phyloP scores from a whole-genome alignment of 495 filamentous ascomycete genomes.

The Annulohypoxylon maeteangense region DNA sequence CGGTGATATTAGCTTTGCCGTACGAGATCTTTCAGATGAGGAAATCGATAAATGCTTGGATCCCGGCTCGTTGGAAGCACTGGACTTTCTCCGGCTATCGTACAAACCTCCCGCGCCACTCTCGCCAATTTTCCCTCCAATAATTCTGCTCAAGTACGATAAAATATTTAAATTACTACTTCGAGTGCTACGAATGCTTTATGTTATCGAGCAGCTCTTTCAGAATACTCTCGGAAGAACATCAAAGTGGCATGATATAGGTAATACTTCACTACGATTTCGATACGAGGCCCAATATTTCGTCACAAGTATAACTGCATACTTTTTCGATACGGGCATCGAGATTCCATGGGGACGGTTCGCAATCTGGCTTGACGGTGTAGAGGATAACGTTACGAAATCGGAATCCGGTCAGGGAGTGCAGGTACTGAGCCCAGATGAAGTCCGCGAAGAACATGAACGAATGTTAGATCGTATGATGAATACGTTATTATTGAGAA shows the following conservation, averaged over 20 bases:
- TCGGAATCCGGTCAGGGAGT: conserved; percentile 39
- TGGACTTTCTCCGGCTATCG: conserved; percentile 89
- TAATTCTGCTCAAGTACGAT: conserved; percentile 81
- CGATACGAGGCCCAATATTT: conserved; percentile 82
- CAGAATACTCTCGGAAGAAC: conserved; percentile 63
- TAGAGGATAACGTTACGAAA: conserved; percentile 63
- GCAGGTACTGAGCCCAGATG: conserved; percentile 66
- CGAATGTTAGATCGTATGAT: conserved; percentile 81
- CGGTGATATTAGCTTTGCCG: conserved; percentile 84
- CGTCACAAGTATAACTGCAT: conserved; percentile 70
- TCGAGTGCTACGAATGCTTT: conserved; percentile 80
- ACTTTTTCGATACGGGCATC: conserved; percentile 83
- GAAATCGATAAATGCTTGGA: conserved; percentile 84
- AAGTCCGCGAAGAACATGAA: conserved; percentile 77
- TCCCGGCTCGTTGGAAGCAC: conserved; percentile 79
- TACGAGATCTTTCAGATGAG: conserved; percentile 78
- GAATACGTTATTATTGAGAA: conserved; percentile 74
- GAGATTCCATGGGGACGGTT: conserved; percentile 76
- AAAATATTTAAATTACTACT: conserved; percentile 81
- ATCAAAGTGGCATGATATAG: conserved; percentile 42
- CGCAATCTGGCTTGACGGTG: conserved; percentile 67
- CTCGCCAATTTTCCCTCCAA: conserved; percentile 74
- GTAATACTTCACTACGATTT: conserved; percentile 67
- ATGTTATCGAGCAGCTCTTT: conserved; percentile 76
- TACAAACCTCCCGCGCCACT: conserved; percentile 83